Evolutionary conservation across 1,284 basidiomycete species (phyloP).

Genomic region (Marasmius fiardii): DNA sequence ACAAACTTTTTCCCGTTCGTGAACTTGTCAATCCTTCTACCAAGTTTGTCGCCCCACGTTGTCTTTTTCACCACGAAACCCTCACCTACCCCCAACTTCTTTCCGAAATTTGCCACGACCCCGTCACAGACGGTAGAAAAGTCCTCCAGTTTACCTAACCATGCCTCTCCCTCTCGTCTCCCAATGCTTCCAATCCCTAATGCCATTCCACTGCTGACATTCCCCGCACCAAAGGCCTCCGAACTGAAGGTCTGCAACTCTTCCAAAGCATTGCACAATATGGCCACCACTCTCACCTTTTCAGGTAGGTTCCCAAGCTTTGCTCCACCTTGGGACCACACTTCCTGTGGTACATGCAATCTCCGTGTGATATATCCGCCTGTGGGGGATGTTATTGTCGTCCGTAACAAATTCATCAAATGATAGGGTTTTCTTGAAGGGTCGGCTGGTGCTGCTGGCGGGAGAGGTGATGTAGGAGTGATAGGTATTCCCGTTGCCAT

Average conservation of each 20-base stretch:
- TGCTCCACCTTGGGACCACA: conserved; percentile 88
- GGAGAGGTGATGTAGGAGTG: conserved; percentile 73
- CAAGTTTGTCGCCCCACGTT: conserved; percentile 80
- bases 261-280: conserved; percentile 73
- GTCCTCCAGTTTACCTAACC: conserved; percentile 68
- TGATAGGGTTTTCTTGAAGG: conserved; percentile 86
- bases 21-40: conserved; percentile 85
- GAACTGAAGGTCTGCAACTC: conserved; percentile 65
- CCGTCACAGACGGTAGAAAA: conserved; percentile 80
- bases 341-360: conserved; percentile 84
- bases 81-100: conserved; percentile 87
- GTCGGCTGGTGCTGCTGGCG: conserved; percentile 66
- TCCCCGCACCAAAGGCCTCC: conserved; percentile 74
- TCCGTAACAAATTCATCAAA: conserved; percentile 78
- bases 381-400: conserved; percentile 77
- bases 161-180: conserved; percentile 68
- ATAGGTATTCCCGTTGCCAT: conserved; percentile 44
- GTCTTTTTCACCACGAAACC: conserved; percentile 81
- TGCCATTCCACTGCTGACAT: conserved; percentile 68
- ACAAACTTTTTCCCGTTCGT: conserved; percentile 87
- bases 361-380: conserved; percentile 88
- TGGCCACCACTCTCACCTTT: conserved; percentile 82
- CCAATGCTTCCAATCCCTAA: conserved; percentile 69
- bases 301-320: conserved; percentile 80
- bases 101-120: conserved; percentile 80